These are phyloP conservation scores for Neopestalotiopsis clavispora DNA, from an alignment of 2,329 filamentous ascomycete species.

Conservation along the genomic window DNA sequence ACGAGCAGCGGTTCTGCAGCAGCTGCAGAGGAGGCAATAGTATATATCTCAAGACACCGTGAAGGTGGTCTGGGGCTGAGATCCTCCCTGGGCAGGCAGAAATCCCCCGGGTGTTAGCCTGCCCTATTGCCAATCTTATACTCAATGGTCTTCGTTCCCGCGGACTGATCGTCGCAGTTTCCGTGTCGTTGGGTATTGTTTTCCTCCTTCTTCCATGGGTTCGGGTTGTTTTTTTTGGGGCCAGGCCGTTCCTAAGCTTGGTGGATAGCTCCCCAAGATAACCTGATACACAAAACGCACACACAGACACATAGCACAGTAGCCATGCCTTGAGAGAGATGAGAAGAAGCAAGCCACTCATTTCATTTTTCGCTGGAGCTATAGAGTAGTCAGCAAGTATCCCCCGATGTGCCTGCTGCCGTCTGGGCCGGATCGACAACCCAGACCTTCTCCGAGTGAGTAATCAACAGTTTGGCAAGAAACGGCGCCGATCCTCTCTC, in stretches of 20 bases:
- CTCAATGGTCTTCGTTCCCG: not conserved
- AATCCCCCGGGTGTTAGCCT: not conserved
- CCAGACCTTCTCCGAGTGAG: not conserved
- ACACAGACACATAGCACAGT: not conserved
- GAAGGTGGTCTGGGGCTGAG: not conserved
- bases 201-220: not conserved
- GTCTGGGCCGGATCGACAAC: not conserved
- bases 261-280: no score
- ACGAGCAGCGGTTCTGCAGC: not conserved
- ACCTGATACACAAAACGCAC: not conserved
- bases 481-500: not conserved
- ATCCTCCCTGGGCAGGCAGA: not conserved
- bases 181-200: not conserved
- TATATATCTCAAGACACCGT: not conserved
- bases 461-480: not conserved
- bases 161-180: not conserved
- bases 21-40: not conserved
- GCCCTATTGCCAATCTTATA: not conserved
- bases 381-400: not conserved
- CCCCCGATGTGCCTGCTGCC: not conserved
- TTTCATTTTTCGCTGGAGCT: not conserved
- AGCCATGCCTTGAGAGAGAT: no score
- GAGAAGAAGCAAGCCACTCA: not conserved
- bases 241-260: not conserved
- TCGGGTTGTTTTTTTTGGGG: not conserved